Percentiles rank a stretch among this genome's conserved stretches.
phyloP scores from a whole-genome alignment of 495 filamentous ascomycete genomes.

The Cercophora samala region DNA sequence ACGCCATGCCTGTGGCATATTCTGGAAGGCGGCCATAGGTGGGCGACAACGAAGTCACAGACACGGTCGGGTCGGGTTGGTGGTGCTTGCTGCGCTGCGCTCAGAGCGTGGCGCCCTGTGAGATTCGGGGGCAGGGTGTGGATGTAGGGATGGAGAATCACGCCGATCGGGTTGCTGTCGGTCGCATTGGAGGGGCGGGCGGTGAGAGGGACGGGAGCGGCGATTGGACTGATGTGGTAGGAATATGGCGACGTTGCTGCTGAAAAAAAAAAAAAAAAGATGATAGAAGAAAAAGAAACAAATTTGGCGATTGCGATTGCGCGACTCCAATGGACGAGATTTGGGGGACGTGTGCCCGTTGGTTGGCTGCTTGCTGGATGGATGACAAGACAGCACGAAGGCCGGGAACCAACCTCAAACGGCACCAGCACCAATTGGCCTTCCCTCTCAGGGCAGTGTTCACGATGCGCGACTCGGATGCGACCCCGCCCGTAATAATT shows the following conservation, averaged over 20 bases:
- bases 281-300: neutral
- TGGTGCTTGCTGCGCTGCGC: neutral
- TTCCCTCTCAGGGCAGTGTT: neutral
- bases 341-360: neutral
- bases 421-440: neutral
- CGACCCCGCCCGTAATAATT: neutral
- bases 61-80: neutral
- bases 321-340: neutral
- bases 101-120: neutral
- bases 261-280: neutral
- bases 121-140: neutral
- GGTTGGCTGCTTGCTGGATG: neutral
- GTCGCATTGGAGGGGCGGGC: neutral
- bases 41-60: neutral
- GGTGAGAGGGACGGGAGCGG: neutral
- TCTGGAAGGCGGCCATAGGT: conserved; percentile 24
- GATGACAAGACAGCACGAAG: too few relatives aligned
- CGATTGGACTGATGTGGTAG: neutral
- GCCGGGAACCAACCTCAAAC: too few relatives aligned
- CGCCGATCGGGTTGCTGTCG: neutral
- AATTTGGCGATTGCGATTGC: neutral
- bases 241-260: neutral
- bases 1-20: conserved; percentile 28
- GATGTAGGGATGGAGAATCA: neutral
- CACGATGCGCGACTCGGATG: neutral